Percentiles rank a stretch among this genome's conserved stretches.
These are phyloP conservation scores for Aspergillus uvarum DNA, from an alignment of 2,329 filamentous ascomycete genomes.

Conservation along the genomic window DNA sequence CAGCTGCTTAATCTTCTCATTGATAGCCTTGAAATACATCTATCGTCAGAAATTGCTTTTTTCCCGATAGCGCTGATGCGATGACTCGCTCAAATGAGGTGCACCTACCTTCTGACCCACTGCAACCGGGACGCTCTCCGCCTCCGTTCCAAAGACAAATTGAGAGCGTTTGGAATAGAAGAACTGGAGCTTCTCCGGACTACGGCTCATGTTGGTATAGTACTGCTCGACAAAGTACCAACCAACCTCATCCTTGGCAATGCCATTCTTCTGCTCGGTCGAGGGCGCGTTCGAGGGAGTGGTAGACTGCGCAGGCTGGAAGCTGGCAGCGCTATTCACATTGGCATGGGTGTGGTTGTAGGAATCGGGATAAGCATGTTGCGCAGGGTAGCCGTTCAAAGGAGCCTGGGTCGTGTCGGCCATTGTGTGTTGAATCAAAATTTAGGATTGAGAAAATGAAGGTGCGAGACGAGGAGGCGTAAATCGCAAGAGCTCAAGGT, in stretches of 20 bases:
- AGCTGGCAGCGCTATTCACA: conserved; percentile 38
- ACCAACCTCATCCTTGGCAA: conserved; percentile 88
- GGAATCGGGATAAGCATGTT: conserved; percentile 40
- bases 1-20: conserved; percentile 88
- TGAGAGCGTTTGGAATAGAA: conserved; percentile 97
- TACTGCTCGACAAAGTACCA: conserved; percentile 99
- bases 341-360: conserved; percentile 37
- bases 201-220: conserved; percentile 95
- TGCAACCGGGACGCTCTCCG: conserved; percentile 80
- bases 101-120: conserved; percentile 78
- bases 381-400: conserved; percentile 44
- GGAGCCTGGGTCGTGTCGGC: conserved; percentile 43
- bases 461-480: background rate
- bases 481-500: conserved; percentile 7
- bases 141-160: conserved; percentile 88
- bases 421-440: conserved; percentile 31
- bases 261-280: conserved; percentile 44
- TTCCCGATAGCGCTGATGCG: background rate
- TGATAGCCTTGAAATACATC: conserved; percentile 66
- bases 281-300: conserved; percentile 40
- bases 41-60: conserved; percentile 10
- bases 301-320: conserved; percentile 42
- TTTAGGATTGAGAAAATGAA: conserved; percentile 11
- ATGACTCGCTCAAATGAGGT: background rate
- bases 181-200: conserved; percentile 86